Evolutionary conservation across 495 filamentous ascomycete species (phyloP).

Genomic region (Cudoniella acicularis): DNA sequence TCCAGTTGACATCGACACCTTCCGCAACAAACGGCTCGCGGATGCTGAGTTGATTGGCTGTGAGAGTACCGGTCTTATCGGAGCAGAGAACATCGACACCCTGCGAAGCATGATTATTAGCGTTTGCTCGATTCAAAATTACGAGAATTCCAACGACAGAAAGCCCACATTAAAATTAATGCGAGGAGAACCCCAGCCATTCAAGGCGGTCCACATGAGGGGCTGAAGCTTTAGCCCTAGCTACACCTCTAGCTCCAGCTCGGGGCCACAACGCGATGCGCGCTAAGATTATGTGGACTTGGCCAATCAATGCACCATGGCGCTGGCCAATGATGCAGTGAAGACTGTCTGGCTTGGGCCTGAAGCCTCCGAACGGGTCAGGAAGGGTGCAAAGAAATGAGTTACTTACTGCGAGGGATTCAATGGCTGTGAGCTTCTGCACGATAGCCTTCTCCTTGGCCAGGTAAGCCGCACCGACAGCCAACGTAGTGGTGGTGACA

Average conservation of each 20-base stretch:
- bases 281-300: neutral
- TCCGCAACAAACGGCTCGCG: slow-evolving; percentile 72
- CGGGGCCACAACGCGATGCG: neutral
- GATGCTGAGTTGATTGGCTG: slow-evolving; percentile 71
- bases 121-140: neutral
- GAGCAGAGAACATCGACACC: slow-evolving; percentile 75
- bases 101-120: slow-evolving; percentile 9
- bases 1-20: slow-evolving; percentile 75
- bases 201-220: neutral
- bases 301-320: neutral
- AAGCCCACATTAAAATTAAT: neutral
- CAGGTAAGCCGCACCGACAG: slow-evolving; percentile 71
- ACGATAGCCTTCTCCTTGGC: slow-evolving; percentile 74
- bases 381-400: neutral
- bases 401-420: slow-evolving; percentile 55
- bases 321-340: neutral
- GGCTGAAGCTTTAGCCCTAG: neutral
- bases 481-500: slow-evolving; percentile 70
- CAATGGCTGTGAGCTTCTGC: slow-evolving; percentile 72
- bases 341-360: no score
- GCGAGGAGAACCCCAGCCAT: neutral
- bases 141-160: neutral
- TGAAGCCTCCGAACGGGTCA: neutral
- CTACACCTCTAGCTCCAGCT: neutral
- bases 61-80: slow-evolving; percentile 67